Evolutionary conservation across 192 early-diverging fungal species (phyloP), one percentile per base, ranked within the genome.

Genomic region (Coemansia sp.): DNA sequence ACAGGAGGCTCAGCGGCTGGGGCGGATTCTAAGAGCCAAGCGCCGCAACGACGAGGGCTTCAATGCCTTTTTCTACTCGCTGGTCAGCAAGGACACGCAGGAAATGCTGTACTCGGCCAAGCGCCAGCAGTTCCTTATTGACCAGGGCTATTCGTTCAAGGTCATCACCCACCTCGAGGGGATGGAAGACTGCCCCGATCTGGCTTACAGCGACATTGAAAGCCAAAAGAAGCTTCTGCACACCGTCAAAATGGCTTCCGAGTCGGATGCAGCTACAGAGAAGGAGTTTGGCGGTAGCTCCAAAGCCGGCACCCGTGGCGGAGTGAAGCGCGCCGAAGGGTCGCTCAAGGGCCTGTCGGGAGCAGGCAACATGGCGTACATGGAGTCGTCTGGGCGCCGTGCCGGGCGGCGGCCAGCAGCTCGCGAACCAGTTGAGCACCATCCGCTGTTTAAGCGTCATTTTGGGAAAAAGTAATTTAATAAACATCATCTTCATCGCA

Each of bases 141-240:
- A 99, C 76, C 97, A 99, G 68, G 97, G 97, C 0, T 98, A 99
- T 74, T 87, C 93, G n/a, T 98, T 97, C 81, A 97, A 97, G 77
- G 90, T 97, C 30, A 98, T 99, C 57, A 97, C 94, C 31, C 83
- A 91, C 20, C 81, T 99, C 37, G 94, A 95, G 56, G 95, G 94
- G 8, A 91, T 95, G 80, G 91, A 94, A 10, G 83, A 74, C 19
- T 85, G 87, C 39, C 79, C 84, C 1, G 83, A 85, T 19, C 70
- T 97, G 13, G 91, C 90, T 0, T 97, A 91, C 50, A 69, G 80
- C 50, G 85, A 84, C 3, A 72, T 81, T 13, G 65, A 82, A 15
- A 83, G 88, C 42, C 94, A 98, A 54, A 78, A 93, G 70, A 83
- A 85, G 68, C 83, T 99, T 23, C 77, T 99, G 21, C 87, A 90